Conservation (phyloP, 1,284 basidiomycete genomes). For the Tilletia walkeri region DNA sequence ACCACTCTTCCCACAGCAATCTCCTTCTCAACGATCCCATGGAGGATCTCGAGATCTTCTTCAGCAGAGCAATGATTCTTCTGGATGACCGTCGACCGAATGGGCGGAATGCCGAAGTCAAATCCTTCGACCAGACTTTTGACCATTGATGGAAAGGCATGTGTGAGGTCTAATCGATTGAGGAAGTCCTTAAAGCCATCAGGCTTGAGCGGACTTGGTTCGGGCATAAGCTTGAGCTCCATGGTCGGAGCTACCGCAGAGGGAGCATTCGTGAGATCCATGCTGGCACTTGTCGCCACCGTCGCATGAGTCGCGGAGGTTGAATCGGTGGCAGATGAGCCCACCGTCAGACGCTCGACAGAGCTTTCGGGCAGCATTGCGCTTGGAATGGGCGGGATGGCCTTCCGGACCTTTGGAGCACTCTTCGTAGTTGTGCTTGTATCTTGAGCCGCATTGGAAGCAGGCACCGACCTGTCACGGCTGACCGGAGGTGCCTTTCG, state of each 20-base stretch:
- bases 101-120: neutral
- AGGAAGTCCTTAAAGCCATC: neutral
- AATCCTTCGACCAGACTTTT: neutral
- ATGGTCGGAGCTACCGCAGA: neutral
- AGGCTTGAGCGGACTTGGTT: neutral
- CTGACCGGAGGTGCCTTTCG: neutral
- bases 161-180: neutral
- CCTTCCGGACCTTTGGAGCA: neutral
- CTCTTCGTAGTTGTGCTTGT: neutral
- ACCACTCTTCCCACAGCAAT: neutral
- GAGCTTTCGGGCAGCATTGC: neutral
- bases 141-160: neutral
- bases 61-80: neutral
- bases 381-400: neutral
- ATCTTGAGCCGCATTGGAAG: neutral
- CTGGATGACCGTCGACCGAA: neutral
- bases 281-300: neutral
- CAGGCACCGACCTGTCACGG: neutral
- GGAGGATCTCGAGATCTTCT: neutral
- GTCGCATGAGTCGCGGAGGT: neutral
- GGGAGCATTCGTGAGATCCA: neutral
- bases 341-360: neutral
- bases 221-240: neutral
- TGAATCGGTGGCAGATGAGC: neutral
- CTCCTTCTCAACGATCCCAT: neutral